phyloP scores from a whole-genome alignment of 2,329 filamentous ascomycete genomes.

The Blastomyces percursus region DNA sequence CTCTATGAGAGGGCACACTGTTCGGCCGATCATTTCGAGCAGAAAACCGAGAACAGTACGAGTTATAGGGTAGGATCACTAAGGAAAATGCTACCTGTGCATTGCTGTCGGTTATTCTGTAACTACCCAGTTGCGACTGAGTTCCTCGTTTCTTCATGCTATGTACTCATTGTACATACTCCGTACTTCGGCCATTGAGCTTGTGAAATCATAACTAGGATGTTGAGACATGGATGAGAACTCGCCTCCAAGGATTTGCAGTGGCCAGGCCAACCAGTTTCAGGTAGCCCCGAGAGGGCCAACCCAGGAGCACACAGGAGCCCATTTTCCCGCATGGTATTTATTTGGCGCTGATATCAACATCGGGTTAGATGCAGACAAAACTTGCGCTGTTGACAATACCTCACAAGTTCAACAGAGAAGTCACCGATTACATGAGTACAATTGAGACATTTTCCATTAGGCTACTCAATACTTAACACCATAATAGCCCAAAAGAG shows the following conservation, averaged over 20 bases:
- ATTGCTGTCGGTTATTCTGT: too few species aligned
- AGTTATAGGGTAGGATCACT: background rate
- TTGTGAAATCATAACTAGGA: background rate
- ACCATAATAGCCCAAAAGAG: background rate
- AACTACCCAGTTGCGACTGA: background rate
- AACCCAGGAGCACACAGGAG: background rate
- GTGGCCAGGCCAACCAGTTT: background rate
- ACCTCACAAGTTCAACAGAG: too few species aligned
- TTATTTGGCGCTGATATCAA: background rate
- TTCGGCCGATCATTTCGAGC: background rate
- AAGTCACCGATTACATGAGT: too few species aligned
- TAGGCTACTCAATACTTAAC: too few species aligned
- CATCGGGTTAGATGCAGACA: background rate
- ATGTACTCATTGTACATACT: too few species aligned
- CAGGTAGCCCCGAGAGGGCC: background rate
- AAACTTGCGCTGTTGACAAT: too few species aligned
- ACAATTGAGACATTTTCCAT: too few species aligned
- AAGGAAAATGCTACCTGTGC: too few species aligned
- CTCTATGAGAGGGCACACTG: too few species aligned
- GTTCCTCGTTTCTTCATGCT: background rate
- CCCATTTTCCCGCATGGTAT: background rate
- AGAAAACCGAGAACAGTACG: background rate
- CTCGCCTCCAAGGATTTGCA: background rate
- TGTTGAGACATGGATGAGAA: background rate
- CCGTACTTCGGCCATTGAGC: background rate